These are phyloP conservation scores for Nephelium lappaceum DNA, from an alignment of 345 rosid species.

Conservation along the genomic window DNA sequence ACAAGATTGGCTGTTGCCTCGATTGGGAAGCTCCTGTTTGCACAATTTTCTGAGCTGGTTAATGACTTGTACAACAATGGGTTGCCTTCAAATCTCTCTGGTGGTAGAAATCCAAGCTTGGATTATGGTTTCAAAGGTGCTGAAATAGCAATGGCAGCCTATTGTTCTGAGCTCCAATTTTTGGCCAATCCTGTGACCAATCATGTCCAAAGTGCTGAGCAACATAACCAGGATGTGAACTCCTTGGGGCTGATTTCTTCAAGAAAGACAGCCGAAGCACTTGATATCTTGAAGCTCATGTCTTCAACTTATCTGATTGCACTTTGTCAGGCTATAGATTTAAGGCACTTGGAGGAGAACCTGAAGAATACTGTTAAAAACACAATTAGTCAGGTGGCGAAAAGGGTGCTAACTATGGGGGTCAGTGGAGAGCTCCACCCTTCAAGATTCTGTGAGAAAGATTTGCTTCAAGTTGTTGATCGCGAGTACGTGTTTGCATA, in stretches of 20 bases:
- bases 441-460: slow-evolving; percentile 47
- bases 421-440: slow-evolving; percentile 38
- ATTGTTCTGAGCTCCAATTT: slow-evolving; percentile 67
- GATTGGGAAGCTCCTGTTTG: slow-evolving; percentile 66
- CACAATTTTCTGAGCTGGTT: slow-evolving; percentile 53
- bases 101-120: slow-evolving; percentile 45
- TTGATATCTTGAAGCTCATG: slow-evolving; percentile 65
- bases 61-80: slow-evolving; percentile 55
- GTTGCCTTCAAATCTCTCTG: slow-evolving; percentile 50
- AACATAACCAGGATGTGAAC: slow-evolving; percentile 75
- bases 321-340: slow-evolving; percentile 47
- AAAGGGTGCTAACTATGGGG: slow-evolving; percentile 31
- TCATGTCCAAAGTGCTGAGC: slow-evolving; percentile 70
- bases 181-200: slow-evolving; percentile 69
- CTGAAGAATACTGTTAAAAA: slow-evolving; percentile 35
- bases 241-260: slow-evolving; percentile 55
- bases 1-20: slow-evolving; percentile 66
- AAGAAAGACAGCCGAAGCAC: slow-evolving; percentile 48
- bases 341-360: slow-evolving; percentile 48
- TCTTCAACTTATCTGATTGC: slow-evolving; percentile 46
- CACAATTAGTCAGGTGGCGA: slow-evolving; percentile 37
- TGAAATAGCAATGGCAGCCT: slow-evolving; percentile 52
- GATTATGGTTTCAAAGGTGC: slow-evolving; percentile 53
- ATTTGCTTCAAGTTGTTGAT: slow-evolving; percentile 37
- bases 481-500: slow-evolving; percentile 34